A percentile compares a stretch with the other conserved stretches of the same genome.
Evolutionary conservation across 768 basidiomycete species (phyloP).

Genomic region (Trametes coccinea): DNA sequence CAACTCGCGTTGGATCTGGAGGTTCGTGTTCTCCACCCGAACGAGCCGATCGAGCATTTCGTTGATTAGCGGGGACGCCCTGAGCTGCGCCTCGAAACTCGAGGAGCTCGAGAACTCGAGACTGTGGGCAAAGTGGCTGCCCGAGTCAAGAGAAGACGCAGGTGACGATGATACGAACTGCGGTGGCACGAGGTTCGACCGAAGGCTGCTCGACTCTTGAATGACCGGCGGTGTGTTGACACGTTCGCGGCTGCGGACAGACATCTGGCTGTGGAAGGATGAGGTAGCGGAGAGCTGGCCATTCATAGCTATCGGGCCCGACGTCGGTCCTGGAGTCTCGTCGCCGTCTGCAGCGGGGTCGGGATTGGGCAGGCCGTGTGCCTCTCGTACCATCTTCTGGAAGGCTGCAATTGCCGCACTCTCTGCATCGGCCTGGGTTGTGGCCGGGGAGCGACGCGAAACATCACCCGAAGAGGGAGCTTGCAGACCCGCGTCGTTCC

Average conservation of each 20-base stretch:
- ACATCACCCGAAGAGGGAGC: slow-evolving; percentile 34
- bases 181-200: slow-evolving; percentile 46
- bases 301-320: slow-evolving; percentile 31
- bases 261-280: slow-evolving; percentile 41
- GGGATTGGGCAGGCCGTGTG: slow-evolving; percentile 48
- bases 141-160: slow-evolving; percentile 76
- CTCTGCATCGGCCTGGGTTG: slow-evolving; percentile 44
- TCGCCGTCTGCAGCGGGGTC: slow-evolving; percentile 59
- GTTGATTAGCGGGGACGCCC: slow-evolving; percentile 70
- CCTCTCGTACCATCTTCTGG: slow-evolving; percentile 6
- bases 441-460: slow-evolving; percentile 47
- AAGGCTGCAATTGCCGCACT: slow-evolving; percentile 42
- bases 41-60: slow-evolving; percentile 75
- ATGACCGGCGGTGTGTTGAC: slow-evolving; percentile 50
- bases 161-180: slow-evolving; percentile 68
- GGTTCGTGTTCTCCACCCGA: slow-evolving; percentile 66
- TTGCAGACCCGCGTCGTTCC: slow-evolving; percentile 29
- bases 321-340: slow-evolving; percentile 41
- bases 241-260: slow-evolving; percentile 41
- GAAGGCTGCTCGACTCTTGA: slow-evolving; percentile 34
- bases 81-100: slow-evolving; percentile 73
- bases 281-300: slow-evolving; percentile 30
- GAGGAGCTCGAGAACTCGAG: slow-evolving; percentile 41
- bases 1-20: slow-evolving; percentile 75
- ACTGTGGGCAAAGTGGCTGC: slow-evolving; percentile 57